Evolutionary conservation across 257 asterid species (phyloP).

Genomic region (Penstemon newberryi): DNA sequence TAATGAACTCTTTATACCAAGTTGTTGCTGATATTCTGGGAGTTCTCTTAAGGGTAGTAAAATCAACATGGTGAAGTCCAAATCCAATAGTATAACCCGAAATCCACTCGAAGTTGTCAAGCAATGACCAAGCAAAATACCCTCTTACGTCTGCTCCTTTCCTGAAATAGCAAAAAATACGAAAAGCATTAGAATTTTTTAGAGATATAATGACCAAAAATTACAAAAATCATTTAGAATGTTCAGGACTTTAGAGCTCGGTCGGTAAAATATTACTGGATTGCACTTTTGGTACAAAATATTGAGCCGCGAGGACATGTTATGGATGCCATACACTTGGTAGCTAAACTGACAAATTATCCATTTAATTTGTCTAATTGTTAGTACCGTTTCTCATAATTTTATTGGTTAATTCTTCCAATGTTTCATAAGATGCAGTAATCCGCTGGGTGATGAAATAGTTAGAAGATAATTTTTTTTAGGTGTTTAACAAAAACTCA

Average conservation of each 20-base stretch:
- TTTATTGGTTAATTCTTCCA: too few species aligned
- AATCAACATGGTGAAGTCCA: constrained; percentile 50
- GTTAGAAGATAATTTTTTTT: too few species aligned
- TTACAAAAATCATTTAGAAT: too few species aligned
- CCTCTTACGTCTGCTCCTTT: constrained; percentile 64
- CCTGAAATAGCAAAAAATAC: constrained; percentile 21
- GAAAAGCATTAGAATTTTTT: not conserved
- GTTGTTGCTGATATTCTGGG: constrained; percentile 42
- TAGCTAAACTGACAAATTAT: too few species aligned
- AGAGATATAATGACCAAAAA: not conserved
- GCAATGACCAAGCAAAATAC: constrained; percentile 52
- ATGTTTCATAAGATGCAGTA: too few species aligned
- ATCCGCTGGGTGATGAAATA: too few species aligned
- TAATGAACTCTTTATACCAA: constrained; percentile 47
- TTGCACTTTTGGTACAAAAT: too few species aligned
- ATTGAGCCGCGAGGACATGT: not conserved
- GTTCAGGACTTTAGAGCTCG: too few species aligned
- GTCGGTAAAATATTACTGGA: too few species aligned
- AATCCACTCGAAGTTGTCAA: constrained; percentile 60
- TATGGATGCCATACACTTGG: not conserved
- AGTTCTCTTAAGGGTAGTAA: constrained; percentile 41
- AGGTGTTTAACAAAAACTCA: too few species aligned
- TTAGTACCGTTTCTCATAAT: too few species aligned
- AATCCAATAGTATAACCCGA: constrained; percentile 41
- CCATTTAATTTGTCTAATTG: too few species aligned